Evolutionary conservation across 768 basidiomycete species (phyloP), one percentile per base, ranked within the genome.

Genomic region (Boletus bicolor): DNA sequence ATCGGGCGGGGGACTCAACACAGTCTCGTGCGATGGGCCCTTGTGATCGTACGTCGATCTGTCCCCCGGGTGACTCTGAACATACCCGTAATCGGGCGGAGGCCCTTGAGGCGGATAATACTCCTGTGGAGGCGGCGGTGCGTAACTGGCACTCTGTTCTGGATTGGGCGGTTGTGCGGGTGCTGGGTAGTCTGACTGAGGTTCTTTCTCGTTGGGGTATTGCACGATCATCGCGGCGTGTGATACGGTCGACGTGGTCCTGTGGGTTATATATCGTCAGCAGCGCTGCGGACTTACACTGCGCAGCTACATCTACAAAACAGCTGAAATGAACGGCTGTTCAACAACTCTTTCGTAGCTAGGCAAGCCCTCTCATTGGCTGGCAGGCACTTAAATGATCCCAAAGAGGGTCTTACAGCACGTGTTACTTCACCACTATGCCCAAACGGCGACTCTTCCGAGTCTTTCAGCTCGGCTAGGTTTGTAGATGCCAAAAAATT

Each of bases 151-250:
- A 14, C 28, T 44, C 28, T 51, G 26, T 11, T 26, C 42, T 0
- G 57, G 51, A 1, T 1, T 28, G 9, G 9, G 34, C 12, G 5
- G 42, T 42, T 5, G 52, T 49, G 19, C 50, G 4, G 37, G 26
- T 7, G 63, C 56, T 7, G 64, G 54, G 36, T 49, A 66, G 45
- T 51, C 32, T 6, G 58, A 32, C 24, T 50, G 63, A n/a, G 62
- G 36, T 14, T 55, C 60, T 14, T 72, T 72, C 38, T 70, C 70
- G 58, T 51, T 44, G 37, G 68, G 66, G 50, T 57, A 62, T 41
- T 59, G 63, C 21, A 24, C 1, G 41, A 48, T 42, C 70, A 70
- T 63, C 1, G 3, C 37, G 37, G 4, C 8, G 8, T 38, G 4
- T n/a, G 37, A 0, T 4, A 24, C 21, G 41, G 34, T 62, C 41